Base-by-base conservation (phyloP, 768 basidiomycete genomes). In the Trichaptum fuscoviolaceum region DNA sequence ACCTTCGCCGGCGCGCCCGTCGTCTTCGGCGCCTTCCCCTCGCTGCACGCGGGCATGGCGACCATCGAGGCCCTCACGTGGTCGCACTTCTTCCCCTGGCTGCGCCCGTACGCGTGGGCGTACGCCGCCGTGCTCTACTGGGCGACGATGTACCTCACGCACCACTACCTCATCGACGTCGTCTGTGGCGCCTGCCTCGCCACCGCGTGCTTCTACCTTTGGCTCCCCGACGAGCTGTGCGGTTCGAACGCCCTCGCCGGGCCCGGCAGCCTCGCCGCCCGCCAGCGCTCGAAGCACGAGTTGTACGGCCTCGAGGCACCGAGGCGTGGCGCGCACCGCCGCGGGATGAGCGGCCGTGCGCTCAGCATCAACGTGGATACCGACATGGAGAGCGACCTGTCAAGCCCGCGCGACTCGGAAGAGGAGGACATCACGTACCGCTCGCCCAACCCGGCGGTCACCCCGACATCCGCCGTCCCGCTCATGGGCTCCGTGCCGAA, bases 151-250 rank as follows among this genome's bases (percentile, higher is more conserved):
- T 98, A 96, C 81, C 90, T 96, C 72, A 93, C 93, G 3, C 95
- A 97, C 77, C 96, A 99, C 80, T 99, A 99, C 82, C 90, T 99
- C 73, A 95, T 99, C 78, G 97, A 99, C 74, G 93, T 98, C 74
- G 93, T 95, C 62, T 92, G 89, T 10, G 97, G 97, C 17, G 93
- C 91, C 0, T 96, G 95, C 74, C 85, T 99, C 69, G 90, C 96
- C 61, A 89, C 90, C 42, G 84, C 85, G 23, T 89, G 86, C 72
- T 99, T 98, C 83, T 98, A 94, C 80, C 72, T 92, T 69, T 89
- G 89, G 78, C 87, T 98, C 72, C 94, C 95, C 0, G 87, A 91
- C 69, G 88, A 90, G 66, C 83, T 96, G 69, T 85, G 85, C 67
- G 85, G 85, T 27, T 71, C 81, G 18, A 82, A 76, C 18, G 86